Evolutionary conservation across 108 stramenopile species (phyloP).

Genomic region (Nitzschia sp.): DNA sequence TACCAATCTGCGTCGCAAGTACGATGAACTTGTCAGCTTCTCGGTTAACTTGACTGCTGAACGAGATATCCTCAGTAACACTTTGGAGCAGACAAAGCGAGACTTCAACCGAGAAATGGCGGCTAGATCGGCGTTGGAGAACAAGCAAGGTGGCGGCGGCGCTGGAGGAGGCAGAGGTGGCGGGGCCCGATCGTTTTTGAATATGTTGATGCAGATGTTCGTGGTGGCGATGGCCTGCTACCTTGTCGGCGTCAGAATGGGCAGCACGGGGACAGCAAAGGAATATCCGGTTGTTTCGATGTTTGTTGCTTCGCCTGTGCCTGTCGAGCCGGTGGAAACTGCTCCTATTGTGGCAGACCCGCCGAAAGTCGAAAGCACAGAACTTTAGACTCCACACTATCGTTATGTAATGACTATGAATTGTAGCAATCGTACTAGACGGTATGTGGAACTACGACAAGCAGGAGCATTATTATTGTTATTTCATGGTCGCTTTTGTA

Average conservation of each 20-base stretch:
- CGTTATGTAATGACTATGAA: too few relatives aligned
- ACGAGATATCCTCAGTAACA: slow-evolving; percentile 92
- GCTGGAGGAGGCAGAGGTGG: slow-evolving; percentile 7
- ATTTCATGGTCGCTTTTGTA: background rate
- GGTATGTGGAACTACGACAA: too few relatives aligned
- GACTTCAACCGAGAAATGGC: slow-evolving; percentile 87
- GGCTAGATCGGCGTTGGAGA: slow-evolving; percentile 58
- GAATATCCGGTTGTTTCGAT: slow-evolving; percentile 23
- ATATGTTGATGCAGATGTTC: slow-evolving; percentile 30
- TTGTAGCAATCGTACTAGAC: background rate
- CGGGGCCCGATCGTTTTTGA: slow-evolving; percentile 9
- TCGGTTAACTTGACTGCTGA: slow-evolving; percentile 93
- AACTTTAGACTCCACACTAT: too few relatives aligned
- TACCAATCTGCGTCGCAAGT: slow-evolving; percentile 81
- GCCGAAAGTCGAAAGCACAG: background rate
- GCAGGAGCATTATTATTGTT: background rate
- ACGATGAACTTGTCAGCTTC: slow-evolving; percentile 92
- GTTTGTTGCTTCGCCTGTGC: slow-evolving; percentile 14
- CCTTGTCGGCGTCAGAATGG: slow-evolving; percentile 32
- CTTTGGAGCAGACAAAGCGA: slow-evolving; percentile 88
- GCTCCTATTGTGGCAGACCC: background rate
- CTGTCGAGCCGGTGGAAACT: background rate
- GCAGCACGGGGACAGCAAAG: slow-evolving; percentile 22
- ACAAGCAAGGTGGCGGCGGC: slow-evolving; percentile 40
- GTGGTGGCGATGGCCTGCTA: slow-evolving; percentile 39